phyloP scores from a whole-genome alignment of 306 rosid species.

The Trifolium repens region DNA sequence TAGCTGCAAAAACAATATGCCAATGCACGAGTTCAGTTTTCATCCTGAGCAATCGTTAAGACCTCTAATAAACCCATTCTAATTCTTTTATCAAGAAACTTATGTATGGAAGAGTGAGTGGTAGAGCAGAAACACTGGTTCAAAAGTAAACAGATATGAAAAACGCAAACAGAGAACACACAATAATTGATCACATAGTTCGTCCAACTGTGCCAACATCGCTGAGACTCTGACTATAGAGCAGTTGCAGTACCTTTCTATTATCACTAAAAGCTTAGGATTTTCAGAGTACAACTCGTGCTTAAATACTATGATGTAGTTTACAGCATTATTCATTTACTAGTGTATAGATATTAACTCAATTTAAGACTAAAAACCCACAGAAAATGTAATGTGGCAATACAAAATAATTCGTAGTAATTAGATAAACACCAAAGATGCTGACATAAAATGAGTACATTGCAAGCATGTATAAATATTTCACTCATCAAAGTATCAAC shows the following conservation, averaged over 20 bases:
- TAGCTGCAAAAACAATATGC: conserved; percentile 62
- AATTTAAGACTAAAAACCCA: too few relatives aligned
- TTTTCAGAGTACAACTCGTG: too few relatives aligned
- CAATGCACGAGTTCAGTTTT: conserved; percentile 29
- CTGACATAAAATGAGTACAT: not conserved
- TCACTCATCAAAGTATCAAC: conserved; percentile 27
- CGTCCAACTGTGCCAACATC: too few relatives aligned
- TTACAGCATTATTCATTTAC: too few relatives aligned
- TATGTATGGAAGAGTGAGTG: not conserved
- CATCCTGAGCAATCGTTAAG: conserved; percentile 21
- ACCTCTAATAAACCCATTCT: conserved; percentile 12
- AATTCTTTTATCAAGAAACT: not conserved
- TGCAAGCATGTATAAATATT: conserved; percentile 36
- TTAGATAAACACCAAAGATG: not conserved
- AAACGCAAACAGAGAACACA: not conserved
- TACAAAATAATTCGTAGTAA: not conserved
- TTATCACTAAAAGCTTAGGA: too few relatives aligned
- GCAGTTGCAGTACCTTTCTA: too few relatives aligned
- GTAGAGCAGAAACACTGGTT: not conserved
- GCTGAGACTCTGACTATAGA: too few relatives aligned
- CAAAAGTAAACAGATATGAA: not conserved
- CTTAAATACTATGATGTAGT: too few relatives aligned
- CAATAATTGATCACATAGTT: too few relatives aligned
- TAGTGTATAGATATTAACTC: too few relatives aligned
- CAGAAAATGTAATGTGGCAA: too few relatives aligned